These are phyloP conservation scores for Chaetomiaceae sp. DNA, from an alignment of 2,329 filamentous ascomycete genomes.

Conservation along the genomic window DNA sequence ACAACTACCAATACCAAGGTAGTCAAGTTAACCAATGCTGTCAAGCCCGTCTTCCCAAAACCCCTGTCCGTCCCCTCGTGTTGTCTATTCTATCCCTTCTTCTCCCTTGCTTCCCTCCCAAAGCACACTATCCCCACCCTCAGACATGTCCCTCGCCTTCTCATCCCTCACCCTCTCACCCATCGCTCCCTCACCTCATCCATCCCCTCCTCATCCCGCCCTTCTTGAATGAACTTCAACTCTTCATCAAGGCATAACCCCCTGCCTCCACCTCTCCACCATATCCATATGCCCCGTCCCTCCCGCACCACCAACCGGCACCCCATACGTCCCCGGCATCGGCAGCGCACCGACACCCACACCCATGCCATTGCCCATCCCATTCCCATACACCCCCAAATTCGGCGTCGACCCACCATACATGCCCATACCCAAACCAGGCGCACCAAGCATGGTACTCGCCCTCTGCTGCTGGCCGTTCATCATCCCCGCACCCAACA, in stretches of 20 bases:
- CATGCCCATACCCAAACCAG: not conserved
- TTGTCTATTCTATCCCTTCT: too few relatives aligned
- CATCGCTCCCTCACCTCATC: too few relatives aligned
- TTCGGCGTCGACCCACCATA: constrained; percentile 16
- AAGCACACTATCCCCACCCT: not conserved
- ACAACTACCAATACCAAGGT: too few relatives aligned
- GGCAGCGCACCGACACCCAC: not conserved
- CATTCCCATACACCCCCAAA: constrained; percentile 1
- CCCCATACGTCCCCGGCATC: constrained; percentile 6
- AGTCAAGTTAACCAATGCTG: too few relatives aligned
- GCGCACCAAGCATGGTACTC: constrained; percentile 1
- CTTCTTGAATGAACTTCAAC: not conserved
- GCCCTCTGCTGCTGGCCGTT: constrained; percentile 16
- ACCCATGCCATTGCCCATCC: not conserved
- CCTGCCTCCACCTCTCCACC: constrained; percentile 35
- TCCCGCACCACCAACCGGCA: constrained; percentile 21
- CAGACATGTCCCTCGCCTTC: too few relatives aligned
- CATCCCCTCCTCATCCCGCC: too few relatives aligned
- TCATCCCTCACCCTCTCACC: too few relatives aligned
- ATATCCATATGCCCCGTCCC: constrained; percentile 29
- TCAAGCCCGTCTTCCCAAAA: not conserved
- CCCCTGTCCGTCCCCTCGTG: too few relatives aligned
- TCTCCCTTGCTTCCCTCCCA: too few relatives aligned
- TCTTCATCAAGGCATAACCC: constrained; percentile 25
- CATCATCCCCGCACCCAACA: not conserved